Evolutionary conservation across 495 filamentous ascomycete species (phyloP).

Genomic region (Daldinia concentrica): DNA sequence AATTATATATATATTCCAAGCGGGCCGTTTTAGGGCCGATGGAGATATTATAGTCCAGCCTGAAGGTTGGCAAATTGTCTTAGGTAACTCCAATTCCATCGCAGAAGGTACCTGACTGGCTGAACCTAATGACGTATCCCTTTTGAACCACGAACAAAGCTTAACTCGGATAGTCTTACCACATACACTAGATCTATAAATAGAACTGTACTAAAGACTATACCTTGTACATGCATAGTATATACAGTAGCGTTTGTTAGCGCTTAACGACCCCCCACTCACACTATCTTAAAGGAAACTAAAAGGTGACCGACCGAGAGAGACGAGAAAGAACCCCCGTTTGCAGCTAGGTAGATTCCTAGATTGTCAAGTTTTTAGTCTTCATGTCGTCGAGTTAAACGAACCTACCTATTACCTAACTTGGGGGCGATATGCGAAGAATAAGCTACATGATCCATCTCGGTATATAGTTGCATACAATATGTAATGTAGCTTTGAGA

Average conservation of each 20-base stretch:
- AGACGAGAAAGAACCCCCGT: slow-evolving; percentile 3
- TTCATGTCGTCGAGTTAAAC: neutral
- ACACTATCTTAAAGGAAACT: slow-evolving; percentile 22
- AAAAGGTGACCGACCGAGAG: neutral
- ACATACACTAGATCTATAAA: slow-evolving; percentile 31
- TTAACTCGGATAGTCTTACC: neutral
- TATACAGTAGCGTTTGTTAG: slow-evolving; percentile 16
- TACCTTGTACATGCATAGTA: neutral
- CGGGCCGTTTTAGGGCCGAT: slow-evolving; percentile 3
- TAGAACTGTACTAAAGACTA: slow-evolving; percentile 10
- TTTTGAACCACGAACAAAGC: neutral
- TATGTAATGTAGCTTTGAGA: neutral
- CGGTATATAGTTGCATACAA: neutral
- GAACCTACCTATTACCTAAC: neutral
- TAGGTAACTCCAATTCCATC: neutral
- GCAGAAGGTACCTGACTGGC: neutral
- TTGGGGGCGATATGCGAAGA: slow-evolving; percentile 24
- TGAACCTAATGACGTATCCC: neutral
- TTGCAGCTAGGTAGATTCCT: slow-evolving; percentile 18
- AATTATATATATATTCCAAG: neutral
- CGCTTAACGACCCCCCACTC: slow-evolving; percentile 21
- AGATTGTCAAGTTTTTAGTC: slow-evolving; percentile 5
- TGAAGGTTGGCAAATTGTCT: neutral
- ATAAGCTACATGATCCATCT: slow-evolving; percentile 13
- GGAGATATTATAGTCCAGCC: neutral